A percentile compares a stretch with the other conserved stretches of the same genome.
These are phyloP conservation scores for Penicillium expansum DNA, from an alignment of 2,329 filamentous ascomycete species.

Conservation along the genomic window DNA sequence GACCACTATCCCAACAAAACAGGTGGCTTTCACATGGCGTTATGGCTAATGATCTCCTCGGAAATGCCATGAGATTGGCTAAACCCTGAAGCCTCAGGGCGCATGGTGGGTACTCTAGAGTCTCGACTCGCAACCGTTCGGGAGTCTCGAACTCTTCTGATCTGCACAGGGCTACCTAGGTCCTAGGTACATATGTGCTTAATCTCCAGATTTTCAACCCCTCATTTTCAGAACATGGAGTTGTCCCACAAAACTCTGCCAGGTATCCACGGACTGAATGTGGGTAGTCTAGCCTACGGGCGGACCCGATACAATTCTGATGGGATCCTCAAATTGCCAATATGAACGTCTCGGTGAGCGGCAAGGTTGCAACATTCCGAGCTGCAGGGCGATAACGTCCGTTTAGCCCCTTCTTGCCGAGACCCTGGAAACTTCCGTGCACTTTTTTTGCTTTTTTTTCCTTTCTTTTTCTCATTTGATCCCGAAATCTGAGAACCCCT, in stretches of 20 bases:
- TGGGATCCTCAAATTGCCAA: constrained; percentile 6
- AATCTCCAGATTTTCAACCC: constrained; percentile 13
- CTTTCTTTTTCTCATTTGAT: background rate
- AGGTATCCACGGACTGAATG: background rate
- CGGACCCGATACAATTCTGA: background rate
- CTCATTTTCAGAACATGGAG: constrained; percentile 1
- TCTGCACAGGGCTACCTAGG: constrained; percentile 1
- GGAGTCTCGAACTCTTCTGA: constrained; percentile 5
- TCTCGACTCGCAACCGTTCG: constrained; percentile 14
- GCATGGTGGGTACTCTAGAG: background rate
- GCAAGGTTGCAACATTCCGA: constrained; percentile 20
- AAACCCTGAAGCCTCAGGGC: background rate
- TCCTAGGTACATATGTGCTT: too few species aligned
- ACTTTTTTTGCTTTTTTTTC: constrained; percentile 7
- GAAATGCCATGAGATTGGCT: background rate
- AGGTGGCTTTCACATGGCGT: constrained; percentile 4
- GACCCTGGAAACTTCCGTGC: constrained; percentile 12
- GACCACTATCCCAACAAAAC: constrained; percentile 6
- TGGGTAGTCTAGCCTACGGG: background rate
- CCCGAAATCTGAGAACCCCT: background rate
- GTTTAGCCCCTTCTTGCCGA: constrained; percentile 16
- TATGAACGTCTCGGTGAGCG: constrained; percentile 13
- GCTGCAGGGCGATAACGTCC: constrained; percentile 19
- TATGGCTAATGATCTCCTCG: background rate
- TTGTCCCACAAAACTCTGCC: constrained; percentile 7